These are phyloP conservation scores for Pisolithus orientalis DNA, from an alignment of 768 basidiomycete genomes.

Conservation along the genomic window DNA sequence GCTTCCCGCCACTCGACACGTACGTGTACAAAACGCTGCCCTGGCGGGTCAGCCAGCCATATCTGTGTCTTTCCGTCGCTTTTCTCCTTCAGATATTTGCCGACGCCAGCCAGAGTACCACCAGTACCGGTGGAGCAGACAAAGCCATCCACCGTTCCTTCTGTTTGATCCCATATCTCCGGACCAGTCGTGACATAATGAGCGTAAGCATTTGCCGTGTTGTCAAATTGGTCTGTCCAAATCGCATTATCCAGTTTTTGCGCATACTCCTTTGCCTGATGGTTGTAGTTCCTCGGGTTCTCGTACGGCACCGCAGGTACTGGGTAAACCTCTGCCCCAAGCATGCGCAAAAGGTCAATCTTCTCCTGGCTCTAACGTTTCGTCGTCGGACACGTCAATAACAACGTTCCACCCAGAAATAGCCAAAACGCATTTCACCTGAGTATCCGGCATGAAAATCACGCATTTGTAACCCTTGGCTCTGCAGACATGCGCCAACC, in stretches of 20 bases:
- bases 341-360: slow-evolving; percentile 94
- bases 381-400: background rate
- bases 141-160: slow-evolving; percentile 81
- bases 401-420: background rate
- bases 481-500: slow-evolving; percentile 91
- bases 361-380: slow-evolving; percentile 84
- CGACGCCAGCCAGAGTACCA: slow-evolving; percentile 88
- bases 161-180: slow-evolving; percentile 91
- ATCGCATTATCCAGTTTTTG: slow-evolving; percentile 68
- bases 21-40: slow-evolving; percentile 89
- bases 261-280: slow-evolving; percentile 90
- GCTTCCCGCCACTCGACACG: slow-evolving; percentile 70
- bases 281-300: slow-evolving; percentile 94
- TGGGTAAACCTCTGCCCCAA: slow-evolving; percentile 94
- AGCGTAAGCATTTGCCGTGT: slow-evolving; percentile 81
- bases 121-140: slow-evolving; percentile 94
- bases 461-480: slow-evolving; percentile 94
- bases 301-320: slow-evolving; percentile 97
- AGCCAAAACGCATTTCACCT: slow-evolving; percentile 40
- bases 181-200: slow-evolving; percentile 93
- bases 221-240: slow-evolving; percentile 99
- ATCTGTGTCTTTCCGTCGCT: slow-evolving; percentile 73
- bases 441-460: slow-evolving; percentile 97
- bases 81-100: slow-evolving; percentile 79
- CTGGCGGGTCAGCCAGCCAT: slow-evolving; percentile 96